Percentiles rank a stretch among this genome's conserved stretches.
Conservation (phyloP, 768 basidiomycete genomes). For the Glaciozyma martinii region DNA sequence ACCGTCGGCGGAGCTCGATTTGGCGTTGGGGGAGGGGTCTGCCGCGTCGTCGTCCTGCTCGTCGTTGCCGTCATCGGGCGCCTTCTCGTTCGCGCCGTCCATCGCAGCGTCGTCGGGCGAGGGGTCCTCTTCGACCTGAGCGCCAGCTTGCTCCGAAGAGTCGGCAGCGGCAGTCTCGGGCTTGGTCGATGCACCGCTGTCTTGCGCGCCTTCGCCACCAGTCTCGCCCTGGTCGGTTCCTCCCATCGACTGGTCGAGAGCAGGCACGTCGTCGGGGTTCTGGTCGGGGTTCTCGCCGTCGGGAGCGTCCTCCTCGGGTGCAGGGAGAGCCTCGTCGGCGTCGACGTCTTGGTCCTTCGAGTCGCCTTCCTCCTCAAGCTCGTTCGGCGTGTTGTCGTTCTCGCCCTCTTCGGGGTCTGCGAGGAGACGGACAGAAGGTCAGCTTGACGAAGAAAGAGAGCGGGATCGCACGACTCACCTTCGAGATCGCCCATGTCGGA, state of each 20-base stretch:
- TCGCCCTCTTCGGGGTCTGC: slow-evolving; percentile 38
- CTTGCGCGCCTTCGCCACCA: slow-evolving; percentile 29
- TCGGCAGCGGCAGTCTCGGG: slow-evolving; percentile 16
- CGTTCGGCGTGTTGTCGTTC: slow-evolving; percentile 37
- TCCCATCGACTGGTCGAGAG: slow-evolving; percentile 26
- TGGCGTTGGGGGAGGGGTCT: slow-evolving; percentile 9
- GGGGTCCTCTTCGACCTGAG: slow-evolving; percentile 1
- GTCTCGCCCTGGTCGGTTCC: slow-evolving; percentile 27
- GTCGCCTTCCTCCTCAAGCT: slow-evolving; percentile 43
- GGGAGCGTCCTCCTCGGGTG: slow-evolving; percentile 65
- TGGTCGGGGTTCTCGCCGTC: slow-evolving; percentile 79
- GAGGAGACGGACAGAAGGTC: not conserved
- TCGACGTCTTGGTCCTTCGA: slow-evolving; percentile 37
- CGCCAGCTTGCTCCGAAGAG: slow-evolving; percentile 9
- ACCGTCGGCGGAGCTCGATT: slow-evolving; percentile 17
- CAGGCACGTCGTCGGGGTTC: slow-evolving; percentile 48
- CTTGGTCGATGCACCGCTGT: slow-evolving; percentile 12
- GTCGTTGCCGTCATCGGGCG: slow-evolving; percentile 3
- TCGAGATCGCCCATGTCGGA: slow-evolving; percentile 31
- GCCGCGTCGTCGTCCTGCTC: slow-evolving; percentile 3
- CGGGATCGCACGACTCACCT: slow-evolving; percentile 13
- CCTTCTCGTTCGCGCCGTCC: not conserved
- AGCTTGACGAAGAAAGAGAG: not conserved
- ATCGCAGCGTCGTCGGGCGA: not conserved
- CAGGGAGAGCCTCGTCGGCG: slow-evolving; percentile 56